These are phyloP conservation scores for Solanum medicagineum DNA, from an alignment of 257 asterid species.

Conservation along the genomic window DNA sequence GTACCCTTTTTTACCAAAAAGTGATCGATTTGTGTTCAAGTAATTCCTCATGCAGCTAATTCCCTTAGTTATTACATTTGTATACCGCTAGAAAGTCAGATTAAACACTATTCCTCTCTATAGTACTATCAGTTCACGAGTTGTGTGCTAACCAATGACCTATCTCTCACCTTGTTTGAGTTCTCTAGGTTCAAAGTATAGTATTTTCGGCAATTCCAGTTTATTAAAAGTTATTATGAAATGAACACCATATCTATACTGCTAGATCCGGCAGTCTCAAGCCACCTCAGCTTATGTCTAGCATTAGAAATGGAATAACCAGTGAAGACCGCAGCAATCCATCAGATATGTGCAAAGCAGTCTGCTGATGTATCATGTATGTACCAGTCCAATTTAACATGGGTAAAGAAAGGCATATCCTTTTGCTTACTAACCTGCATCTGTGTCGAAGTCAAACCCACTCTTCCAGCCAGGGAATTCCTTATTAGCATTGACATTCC, in stretches of 20 bases:
- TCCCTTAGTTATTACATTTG: not conserved
- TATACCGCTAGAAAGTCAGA: not conserved
- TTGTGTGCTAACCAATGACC: not conserved
- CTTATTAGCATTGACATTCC: conserved; percentile 43
- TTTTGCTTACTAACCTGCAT: conserved; percentile 16
- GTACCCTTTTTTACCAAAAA: not conserved
- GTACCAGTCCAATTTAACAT: not conserved
- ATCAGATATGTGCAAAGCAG: not conserved
- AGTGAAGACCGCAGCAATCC: not conserved
- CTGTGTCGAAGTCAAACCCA: conserved; percentile 8
- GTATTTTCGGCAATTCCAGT: not conserved
- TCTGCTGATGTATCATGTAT: not conserved
- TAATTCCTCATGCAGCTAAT: not conserved
- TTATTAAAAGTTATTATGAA: not conserved
- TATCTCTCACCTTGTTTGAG: not conserved
- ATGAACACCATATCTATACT: not conserved
- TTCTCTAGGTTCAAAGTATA: not conserved
- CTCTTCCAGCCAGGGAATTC: conserved; percentile 24
- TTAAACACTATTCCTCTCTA: not conserved
- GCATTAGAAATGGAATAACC: not conserved
- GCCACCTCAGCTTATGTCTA: not conserved
- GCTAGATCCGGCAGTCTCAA: not conserved
- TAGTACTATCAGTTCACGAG: not conserved
- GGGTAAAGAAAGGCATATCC: not conserved
- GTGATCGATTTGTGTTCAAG: not conserved